Percentiles rank a stretch among this genome's conserved stretches.
Evolutionary conservation across 805 yeast genomes (phyloP).

Genomic region (Candida succiphila): DNA sequence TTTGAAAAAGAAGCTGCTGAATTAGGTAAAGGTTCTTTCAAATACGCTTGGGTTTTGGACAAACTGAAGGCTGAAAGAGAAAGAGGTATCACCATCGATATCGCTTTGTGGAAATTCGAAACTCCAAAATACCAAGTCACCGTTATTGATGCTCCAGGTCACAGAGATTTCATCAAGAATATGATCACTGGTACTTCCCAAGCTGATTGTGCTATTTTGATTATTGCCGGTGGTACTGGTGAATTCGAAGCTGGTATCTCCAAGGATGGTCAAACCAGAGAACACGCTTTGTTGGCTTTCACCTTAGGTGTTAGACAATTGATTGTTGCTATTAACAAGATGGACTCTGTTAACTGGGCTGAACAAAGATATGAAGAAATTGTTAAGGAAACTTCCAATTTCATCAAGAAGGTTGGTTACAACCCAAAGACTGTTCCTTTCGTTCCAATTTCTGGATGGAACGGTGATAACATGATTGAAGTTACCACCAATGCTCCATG

Average conservation of each 20-base stretch:
- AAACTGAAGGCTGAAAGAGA: constrained; percentile 93
- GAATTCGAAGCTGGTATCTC: constrained; percentile 95
- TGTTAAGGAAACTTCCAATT: constrained; percentile 65
- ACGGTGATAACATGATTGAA: constrained; percentile 92
- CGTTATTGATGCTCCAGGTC: constrained; percentile 93
- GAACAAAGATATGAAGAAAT: constrained; percentile 74
- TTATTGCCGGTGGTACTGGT: constrained; percentile 89
- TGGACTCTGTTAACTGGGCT: constrained; percentile 89
- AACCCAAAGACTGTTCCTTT: constrained; percentile 74
- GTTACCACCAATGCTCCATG: constrained; percentile 73
- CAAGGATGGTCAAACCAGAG: constrained; percentile 92
- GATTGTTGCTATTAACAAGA: constrained; percentile 88
- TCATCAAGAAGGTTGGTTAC: constrained; percentile 81
- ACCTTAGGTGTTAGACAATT: constrained; percentile 83
- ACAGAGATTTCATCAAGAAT: constrained; percentile 93
- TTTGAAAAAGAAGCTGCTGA: constrained; percentile 97
- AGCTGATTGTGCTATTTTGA: constrained; percentile 87
- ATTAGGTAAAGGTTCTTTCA: constrained; percentile 95
- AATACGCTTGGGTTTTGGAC: constrained; percentile 96
- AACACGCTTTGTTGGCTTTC: constrained; percentile 85
- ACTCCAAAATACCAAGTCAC: constrained; percentile 85
- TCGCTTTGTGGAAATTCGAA: constrained; percentile 89
- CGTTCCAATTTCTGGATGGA: constrained; percentile 90
- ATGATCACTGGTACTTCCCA: constrained; percentile 94
- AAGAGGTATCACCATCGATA: constrained; percentile 95